These are phyloP conservation scores for Onygenales sp. DNA, from an alignment of 2,329 filamentous ascomycete genomes.

Conservation along the genomic window DNA sequence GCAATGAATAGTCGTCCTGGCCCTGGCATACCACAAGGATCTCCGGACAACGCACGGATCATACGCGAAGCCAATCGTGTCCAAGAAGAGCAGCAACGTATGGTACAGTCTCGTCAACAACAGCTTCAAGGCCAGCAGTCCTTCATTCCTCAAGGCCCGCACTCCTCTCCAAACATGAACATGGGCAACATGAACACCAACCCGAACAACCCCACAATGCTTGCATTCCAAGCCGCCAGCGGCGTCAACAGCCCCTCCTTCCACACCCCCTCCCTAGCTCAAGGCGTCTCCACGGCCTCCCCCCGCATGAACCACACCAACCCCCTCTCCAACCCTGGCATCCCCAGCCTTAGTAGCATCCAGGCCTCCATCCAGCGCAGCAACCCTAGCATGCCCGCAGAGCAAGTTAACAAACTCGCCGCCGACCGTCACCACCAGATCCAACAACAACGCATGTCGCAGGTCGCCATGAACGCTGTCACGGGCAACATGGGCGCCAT, in stretches of 20 bases:
- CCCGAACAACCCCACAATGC: conserved; percentile 35
- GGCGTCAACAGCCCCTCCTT: conserved; percentile 37
- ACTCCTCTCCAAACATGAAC: conserved; percentile 38
- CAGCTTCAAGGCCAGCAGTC: conserved; percentile 32
- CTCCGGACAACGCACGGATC: conserved; percentile 38
- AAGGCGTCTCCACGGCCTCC: conserved; percentile 35
- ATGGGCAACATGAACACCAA: conserved; percentile 31
- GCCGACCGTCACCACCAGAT: conserved; percentile 42
- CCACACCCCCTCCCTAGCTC: conserved; percentile 25
- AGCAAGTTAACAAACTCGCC: conserved; percentile 45
- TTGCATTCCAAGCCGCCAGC: conserved; percentile 33
- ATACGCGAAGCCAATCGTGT: conserved; percentile 39
- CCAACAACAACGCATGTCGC: conserved; percentile 36
- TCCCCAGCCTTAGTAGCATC: conserved; percentile 46
- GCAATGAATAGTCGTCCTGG: conserved; percentile 27
- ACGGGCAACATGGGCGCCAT: conserved; percentile 36
- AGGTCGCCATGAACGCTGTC: conserved; percentile 43
- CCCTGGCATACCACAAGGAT: conserved; percentile 44
- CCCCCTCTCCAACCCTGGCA: conserved; percentile 39
- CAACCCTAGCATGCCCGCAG: conserved; percentile 43
- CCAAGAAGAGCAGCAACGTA: conserved; percentile 44
- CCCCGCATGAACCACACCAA: conserved; percentile 40
- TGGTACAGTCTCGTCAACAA: conserved; percentile 46
- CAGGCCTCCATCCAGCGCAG: conserved; percentile 42
- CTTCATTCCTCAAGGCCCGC: conserved; percentile 30